Base-by-base conservation (phyloP, 345 rosid species). In the Anacardium occidentale region DNA sequence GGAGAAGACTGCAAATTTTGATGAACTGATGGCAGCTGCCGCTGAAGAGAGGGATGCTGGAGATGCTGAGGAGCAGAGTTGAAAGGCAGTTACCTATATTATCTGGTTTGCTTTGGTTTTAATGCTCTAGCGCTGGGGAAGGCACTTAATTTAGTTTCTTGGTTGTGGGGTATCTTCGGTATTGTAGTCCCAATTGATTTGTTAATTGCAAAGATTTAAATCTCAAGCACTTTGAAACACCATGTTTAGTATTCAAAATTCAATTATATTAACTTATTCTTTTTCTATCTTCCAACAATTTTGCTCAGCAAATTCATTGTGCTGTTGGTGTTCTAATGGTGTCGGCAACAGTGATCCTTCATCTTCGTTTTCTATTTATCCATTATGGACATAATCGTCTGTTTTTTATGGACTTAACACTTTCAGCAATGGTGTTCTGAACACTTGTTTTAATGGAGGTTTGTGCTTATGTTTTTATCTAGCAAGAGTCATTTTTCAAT, bases 11-110 rank as follows among this genome's bases (percentile, higher is more conserved):
- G 91, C 87, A 47, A 93, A 91, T 82, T 91, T 93, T 48, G 98
- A 93, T 63, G 97, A 93, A 58, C 70, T 92, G 76, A 92, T 92
- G 96, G 96, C 90, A 7, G 87, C 91, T 61, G 88, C 88, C 44
- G 89, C 87, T 34, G 96, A 80, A 57, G 94, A 88, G 70, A 85
- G 85, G 71, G 87, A 84, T 40, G 84, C 55, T 29, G 82, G 73
- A 29, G 85, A 85, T 17, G 86, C 78, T 62, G 87, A 82, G 79
- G 92, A 78, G 42, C 87, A 80, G 81, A 81, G 70, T 73, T 83
- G 80, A 81, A 77, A 71, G 37, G n/a, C 20, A 26, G 4, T 64
- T 66, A 10, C 21, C 53, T 37, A 37, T 37, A 21, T 48, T 50
- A 29, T 61, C 51, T 22, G 73, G 50, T 64, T 56, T 54, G 66